Base-by-base conservation (phyloP, 768 basidiomycete species). In the Lactifluus echinatus region DNA sequence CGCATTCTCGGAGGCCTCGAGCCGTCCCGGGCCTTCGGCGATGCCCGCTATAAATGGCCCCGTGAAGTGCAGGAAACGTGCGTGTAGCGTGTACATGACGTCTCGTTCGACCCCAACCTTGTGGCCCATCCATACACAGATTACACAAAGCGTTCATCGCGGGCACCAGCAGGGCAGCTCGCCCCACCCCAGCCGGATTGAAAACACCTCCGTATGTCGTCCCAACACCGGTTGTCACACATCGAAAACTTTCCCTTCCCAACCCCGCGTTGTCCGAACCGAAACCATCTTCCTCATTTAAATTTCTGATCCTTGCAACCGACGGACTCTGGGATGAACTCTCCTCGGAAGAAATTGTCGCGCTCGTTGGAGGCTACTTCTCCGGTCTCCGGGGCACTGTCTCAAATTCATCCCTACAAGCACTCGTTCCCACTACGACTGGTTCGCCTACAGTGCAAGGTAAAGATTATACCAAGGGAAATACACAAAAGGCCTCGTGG, bases 201-300 rank as follows among this genome's bases (percentile, higher is more conserved):
- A 87, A 85, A 70, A 91, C 93, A 4, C 93, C 93, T 2, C 93
- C 93, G n/a, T 96, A 95, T 70, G 92, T 95, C 23, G 93, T 79
- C 31, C 83, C 93, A 15, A 75, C 76, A 7, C 93, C 93, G 2
- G 90, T 89, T 34, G 82, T 93, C 28, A 87, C 85, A 2, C 85
- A 92, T 64, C 81, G 81, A 58, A 83, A 85, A 63, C 73, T 90
- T 63, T 72, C 78, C 14, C 79, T 87, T 66, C 72, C 78, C 23
- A 66, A 76, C 14, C 57, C 66, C 15, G 45, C 64, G n/a, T 58
- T 68, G 5, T 56, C 65, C 34, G 40, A 63, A 42, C 63, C 60
- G 53, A 70, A 57, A 66, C 56, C 76, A 69, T 17, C 56, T 15
- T 56, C 49, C 44, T 60, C 76, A 14, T 69, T 83, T 23, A 83